Evolutionary conservation across 352 stramenopile species (phyloP), one percentile per base, ranked within the genome.

Genomic region (Pythium guiyangense): DNA sequence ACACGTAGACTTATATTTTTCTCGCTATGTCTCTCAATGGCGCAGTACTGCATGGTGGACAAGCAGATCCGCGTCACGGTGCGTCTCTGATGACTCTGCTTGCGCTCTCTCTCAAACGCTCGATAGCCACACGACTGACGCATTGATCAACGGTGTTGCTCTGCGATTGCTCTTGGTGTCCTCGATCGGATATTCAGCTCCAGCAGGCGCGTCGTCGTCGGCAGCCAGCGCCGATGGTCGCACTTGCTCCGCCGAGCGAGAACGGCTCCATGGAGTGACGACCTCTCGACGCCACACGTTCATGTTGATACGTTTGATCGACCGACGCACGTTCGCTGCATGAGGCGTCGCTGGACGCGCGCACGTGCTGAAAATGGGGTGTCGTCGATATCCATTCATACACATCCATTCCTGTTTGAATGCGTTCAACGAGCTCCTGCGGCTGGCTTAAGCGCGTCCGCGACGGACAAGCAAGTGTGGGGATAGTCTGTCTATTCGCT

Each of bases 51-150:
- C 34, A n/a, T 54, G 35, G 34, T 54, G n/a, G 49, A 54, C 49
- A 54, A 54, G 34, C 49, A 54, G 34, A 54, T 54, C 20, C 49
- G 49, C 49, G 49, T 54, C 20, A 54, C 49, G 49, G 49, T 54
- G 22, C 22, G 49, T 46, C 6, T 27, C 10, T 8, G n/a, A 5
- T 17, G 6, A 22, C 25, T 40, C 35, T 40, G 35, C 35, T 15
- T 40, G 35, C 35, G 14, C 9, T 40, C 9, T 14, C 35, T 40
- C 14, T 14, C 14, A 22, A 22, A 22, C 22, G 22, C 22, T 22
- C 22, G 22, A 22, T 22, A 22, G 22, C 29, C 29, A 9, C 29
- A 34, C 29, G 29, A 34, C 29, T 34, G 29, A 34, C 29, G 29
- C 29, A 34, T 34, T 34, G 29, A 34, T 34, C 29, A 34, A 34